A percentile compares a stretch with the other conserved stretches of the same genome.
phyloP scores from a whole-genome alignment of 345 rosid species.

The Lagerstroemia speciosa region DNA sequence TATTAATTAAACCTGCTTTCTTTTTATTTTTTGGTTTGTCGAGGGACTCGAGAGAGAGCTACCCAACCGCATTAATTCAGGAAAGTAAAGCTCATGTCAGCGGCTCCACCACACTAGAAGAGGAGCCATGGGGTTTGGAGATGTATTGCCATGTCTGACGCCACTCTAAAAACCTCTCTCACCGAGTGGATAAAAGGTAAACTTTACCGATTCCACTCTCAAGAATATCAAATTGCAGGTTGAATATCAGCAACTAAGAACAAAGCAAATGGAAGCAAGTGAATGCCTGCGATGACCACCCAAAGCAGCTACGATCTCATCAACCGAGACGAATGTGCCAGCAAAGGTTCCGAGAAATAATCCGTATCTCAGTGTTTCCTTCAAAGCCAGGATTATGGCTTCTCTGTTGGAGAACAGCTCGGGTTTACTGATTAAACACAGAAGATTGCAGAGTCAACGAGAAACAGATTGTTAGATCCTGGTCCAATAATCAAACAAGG shows the following conservation, averaged over 20 bases:
- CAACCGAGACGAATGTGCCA: conserved; percentile 77
- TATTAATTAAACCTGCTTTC: no score
- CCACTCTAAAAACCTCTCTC: no score
- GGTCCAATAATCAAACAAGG: conserved; percentile 1
- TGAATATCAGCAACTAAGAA: not conserved
- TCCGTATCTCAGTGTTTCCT: conserved; percentile 87
- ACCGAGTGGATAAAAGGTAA: not conserved
- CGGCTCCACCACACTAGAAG: no score
- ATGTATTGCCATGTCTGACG: no score
- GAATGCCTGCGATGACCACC: conserved; percentile 70
- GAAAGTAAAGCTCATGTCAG: not conserved
- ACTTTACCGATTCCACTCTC: not conserved
- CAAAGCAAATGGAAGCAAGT: conserved; percentile 5
- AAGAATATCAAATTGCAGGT: not conserved
- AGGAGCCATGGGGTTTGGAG: no score
- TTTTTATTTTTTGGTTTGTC: no score
- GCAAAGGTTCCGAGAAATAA: conserved; percentile 86
- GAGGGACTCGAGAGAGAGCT: not conserved
- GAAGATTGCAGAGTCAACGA: not conserved
- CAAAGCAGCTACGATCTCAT: conserved; percentile 59
- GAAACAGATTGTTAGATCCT: not conserved
- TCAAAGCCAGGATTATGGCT: conserved; percentile 55
- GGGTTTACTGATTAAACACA: conserved; percentile 34
- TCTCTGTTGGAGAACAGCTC: conserved; percentile 53
- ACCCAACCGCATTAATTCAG: not conserved